Percentiles rank a stretch among this genome's conserved stretches.
Evolutionary conservation across 1,284 basidiomycete species (phyloP).

Genomic region (Ceratobasidium sp.): DNA sequence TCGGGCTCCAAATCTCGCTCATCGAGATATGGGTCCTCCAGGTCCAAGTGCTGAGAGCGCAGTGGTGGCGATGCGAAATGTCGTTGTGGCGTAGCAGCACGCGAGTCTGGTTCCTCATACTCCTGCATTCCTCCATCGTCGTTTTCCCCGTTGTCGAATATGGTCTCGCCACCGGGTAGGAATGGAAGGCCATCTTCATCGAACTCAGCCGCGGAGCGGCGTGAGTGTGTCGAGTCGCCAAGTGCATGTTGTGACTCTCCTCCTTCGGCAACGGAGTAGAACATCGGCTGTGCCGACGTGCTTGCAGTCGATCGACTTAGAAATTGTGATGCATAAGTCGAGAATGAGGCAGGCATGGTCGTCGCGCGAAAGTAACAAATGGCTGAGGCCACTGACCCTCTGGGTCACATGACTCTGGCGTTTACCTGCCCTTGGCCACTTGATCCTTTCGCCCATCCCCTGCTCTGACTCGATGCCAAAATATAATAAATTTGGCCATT

Average conservation of each 20-base stretch:
- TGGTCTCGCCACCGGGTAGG: conserved; percentile 43
- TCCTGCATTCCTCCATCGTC: conserved; percentile 63
- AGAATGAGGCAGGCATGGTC: conserved; percentile 47
- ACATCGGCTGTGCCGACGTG: conserved; percentile 46
- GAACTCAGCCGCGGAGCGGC: conserved; percentile 42
- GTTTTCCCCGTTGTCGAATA: conserved; percentile 60
- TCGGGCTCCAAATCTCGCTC: conserved; percentile 49
- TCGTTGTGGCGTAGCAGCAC: conserved; percentile 25
- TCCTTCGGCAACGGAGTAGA: conserved; percentile 49
- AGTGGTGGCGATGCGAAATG: conserved; percentile 45
- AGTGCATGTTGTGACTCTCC: conserved; percentile 44
- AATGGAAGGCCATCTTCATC: conserved; percentile 48
- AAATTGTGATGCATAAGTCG: conserved; percentile 48
- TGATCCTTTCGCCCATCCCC: background rate
- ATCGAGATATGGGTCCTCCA: conserved; percentile 48
- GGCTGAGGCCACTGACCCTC: background rate
- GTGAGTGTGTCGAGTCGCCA: conserved; percentile 37
- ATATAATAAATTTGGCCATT: no score
- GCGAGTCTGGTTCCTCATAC: conserved; percentile 54
- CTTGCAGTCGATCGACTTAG: conserved; percentile 45
- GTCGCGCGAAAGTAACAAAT: conserved; percentile 34
- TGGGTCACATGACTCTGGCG: conserved; percentile 31
- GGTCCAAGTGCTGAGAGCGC: conserved; percentile 37
- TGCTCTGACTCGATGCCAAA: background rate
- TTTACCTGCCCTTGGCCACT: background rate